These are phyloP conservation scores for Fusarium xylarioides DNA, from an alignment of 2,329 filamentous ascomycete genomes.

Conservation along the genomic window DNA sequence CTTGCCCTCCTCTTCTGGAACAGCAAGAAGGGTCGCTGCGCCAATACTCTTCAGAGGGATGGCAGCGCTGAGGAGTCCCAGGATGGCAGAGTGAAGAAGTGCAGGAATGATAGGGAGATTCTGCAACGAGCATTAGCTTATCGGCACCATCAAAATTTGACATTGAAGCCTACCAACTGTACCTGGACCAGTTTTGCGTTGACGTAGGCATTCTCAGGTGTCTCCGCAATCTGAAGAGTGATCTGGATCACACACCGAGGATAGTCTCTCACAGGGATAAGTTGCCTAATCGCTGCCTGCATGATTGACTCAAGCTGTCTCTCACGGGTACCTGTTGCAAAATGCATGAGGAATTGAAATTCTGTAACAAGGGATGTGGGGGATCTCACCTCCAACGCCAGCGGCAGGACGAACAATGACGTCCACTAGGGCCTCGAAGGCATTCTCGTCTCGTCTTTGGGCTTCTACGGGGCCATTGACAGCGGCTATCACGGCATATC, in stretches of 20 bases:
- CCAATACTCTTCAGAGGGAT: constrained; percentile 81
- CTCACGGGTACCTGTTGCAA: constrained; percentile 70
- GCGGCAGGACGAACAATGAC: constrained; percentile 87
- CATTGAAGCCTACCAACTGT: constrained; percentile 61
- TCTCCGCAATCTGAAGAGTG: constrained; percentile 77
- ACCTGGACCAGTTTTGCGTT: constrained; percentile 69
- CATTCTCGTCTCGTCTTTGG: constrained; percentile 85
- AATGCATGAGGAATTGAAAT: constrained; percentile 24
- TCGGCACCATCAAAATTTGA: neutral
- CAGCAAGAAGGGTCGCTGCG: constrained; percentile 70
- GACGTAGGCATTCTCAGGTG: constrained; percentile 73
- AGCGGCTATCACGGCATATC: constrained; percentile 83
- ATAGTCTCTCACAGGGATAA: constrained; percentile 79
- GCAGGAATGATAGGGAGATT: constrained; percentile 83
- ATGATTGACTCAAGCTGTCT: constrained; percentile 83
- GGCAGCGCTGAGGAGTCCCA: constrained; percentile 82
- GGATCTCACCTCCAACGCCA: constrained; percentile 76
- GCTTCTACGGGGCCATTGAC: constrained; percentile 96
- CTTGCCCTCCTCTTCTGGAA: constrained; percentile 55
- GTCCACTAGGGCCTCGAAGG: constrained; percentile 90
- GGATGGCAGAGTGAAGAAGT: constrained; percentile 79
- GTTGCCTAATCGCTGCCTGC: constrained; percentile 74
- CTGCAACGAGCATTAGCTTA: constrained; percentile 52
- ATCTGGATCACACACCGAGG: constrained; percentile 82
- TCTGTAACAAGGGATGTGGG: neutral